These are phyloP conservation scores for Ophiocordyceps sinensis DNA, from an alignment of 2,329 filamentous ascomycete genomes.

Conservation along the genomic window DNA sequence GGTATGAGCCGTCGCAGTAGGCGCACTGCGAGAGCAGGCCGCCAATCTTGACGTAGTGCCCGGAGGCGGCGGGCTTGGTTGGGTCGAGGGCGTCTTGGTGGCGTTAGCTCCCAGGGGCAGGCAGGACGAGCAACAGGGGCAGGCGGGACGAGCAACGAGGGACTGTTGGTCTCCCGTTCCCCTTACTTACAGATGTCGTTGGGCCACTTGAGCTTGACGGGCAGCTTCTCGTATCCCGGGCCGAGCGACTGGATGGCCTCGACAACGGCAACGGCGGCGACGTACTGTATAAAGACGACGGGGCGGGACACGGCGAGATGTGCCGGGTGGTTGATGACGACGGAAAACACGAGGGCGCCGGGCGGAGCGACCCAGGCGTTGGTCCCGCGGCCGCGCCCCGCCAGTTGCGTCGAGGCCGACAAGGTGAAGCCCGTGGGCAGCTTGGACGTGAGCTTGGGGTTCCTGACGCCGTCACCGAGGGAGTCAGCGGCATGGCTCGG, in stretches of 20 bases:
- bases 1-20: constrained; percentile 64
- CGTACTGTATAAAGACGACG: constrained; percentile 87
- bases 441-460: constrained; percentile 58
- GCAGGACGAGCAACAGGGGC: no score
- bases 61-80: constrained; percentile 27
- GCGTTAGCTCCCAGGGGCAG: neutral
- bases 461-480: constrained; percentile 31
- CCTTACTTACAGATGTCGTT: constrained; percentile 64
- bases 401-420: constrained; percentile 75
- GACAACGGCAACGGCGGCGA: constrained; percentile 76
- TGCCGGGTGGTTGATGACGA: constrained; percentile 70
- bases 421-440: constrained; percentile 79
- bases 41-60: constrained; percentile 71
- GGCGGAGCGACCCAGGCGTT: constrained; percentile 94
- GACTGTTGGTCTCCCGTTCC: no score
- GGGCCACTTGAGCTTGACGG: constrained; percentile 89
- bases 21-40: constrained; percentile 85
- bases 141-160: no score
- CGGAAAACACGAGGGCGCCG: constrained; percentile 77
- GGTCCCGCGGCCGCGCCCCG: constrained; percentile 72
- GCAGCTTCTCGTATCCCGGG: constrained; percentile 56
- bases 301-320: constrained; percentile 58
- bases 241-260: constrained; percentile 73
- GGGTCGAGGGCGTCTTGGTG: constrained; percentile 50
- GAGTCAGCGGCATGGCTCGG: neutral